Base-by-base conservation (phyloP, 768 basidiomycete species). In the Sporobolomyces pararoseus region DNA sequence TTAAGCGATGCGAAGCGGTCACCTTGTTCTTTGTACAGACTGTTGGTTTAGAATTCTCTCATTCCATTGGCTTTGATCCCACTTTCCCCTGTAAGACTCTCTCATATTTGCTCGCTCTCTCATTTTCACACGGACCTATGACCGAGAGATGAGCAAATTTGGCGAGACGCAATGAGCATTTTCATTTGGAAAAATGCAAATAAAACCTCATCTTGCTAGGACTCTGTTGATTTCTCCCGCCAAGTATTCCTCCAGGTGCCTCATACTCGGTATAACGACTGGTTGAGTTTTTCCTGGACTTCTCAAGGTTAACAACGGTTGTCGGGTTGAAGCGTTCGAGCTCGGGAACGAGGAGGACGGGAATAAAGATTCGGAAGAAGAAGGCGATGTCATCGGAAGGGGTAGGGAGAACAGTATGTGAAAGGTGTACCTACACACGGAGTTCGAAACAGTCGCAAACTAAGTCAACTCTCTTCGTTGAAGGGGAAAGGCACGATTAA, bases 331-430 rank as follows among this genome's bases (percentile, higher is more conserved):
- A 9, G 42, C 31, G 13, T 34, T 21, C 7, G 42, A 13, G 21
- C 27, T 47, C 13, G 21, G 21, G 4, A 54, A n/a, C 4, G 51
- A 25, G 16, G 61, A 27, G 2, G n/a, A 37, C 4, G 27, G 23
- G 21, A n/a, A n/a, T n/a, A n/a, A n/a, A n/a, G n/a, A n/a, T n/a
- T n/a, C n/a, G n/a, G n/a, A n/a, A n/a, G n/a, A 21, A 46, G 21
- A 55, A 54, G 3, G 7, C 32, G 54, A 32, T 4, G 9, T 23
- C 14, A 39, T 58, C 35, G 72, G 72, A 25, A 74, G 55, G 0
- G 63, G 63, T 17, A 55, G 25, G 21, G 73, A 71, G 44, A 65
- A 47, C 13, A 54, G 21, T 27, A 71, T 31, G 31, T 70, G 69
- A 35, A 65, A 68, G 25, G 61, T 34, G 52, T 53, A 51, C 27